Conservation (phyloP, 192 early-diverging fungal species). For the Rhizoclosmatium sp. region DNA sequence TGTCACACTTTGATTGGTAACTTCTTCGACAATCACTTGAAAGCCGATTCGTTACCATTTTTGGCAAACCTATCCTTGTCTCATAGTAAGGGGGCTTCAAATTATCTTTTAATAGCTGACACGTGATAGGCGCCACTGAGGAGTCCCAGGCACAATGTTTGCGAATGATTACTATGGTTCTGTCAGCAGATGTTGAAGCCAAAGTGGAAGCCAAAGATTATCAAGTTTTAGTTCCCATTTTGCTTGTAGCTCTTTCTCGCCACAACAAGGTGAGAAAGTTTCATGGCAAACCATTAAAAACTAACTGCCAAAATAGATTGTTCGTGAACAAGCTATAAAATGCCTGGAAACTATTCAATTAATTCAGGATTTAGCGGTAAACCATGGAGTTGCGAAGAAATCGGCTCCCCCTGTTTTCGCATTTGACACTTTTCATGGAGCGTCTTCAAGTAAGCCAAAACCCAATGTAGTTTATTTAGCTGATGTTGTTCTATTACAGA, state of each 20-base stretch:
- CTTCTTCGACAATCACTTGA: conserved; percentile 10
- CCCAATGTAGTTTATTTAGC: too few relatives aligned
- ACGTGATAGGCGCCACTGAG: background rate
- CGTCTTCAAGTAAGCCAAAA: conserved; percentile 27
- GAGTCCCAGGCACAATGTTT: conserved; percentile 23
- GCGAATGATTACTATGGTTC: conserved; percentile 19
- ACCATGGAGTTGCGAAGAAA: conserved; percentile 26
- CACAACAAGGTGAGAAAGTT: conserved; percentile 34
- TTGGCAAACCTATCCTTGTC: conserved; percentile 13
- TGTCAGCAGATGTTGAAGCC: background rate
- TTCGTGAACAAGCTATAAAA: conserved; percentile 69
- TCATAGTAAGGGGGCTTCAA: background rate
- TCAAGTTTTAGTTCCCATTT: conserved; percentile 64
- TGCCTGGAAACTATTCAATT: conserved; percentile 67
- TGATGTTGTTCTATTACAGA: conserved; percentile 6
- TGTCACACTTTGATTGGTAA: conserved; percentile 2
- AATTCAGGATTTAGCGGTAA: conserved; percentile 26
- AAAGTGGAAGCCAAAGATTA: conserved; percentile 45
- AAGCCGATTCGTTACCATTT: conserved; percentile 15
- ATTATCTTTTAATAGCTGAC: too few relatives aligned
- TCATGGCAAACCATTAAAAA: too few relatives aligned
- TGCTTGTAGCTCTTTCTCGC: conserved; percentile 74
- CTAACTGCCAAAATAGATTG: background rate
- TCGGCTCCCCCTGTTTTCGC: conserved; percentile 56
- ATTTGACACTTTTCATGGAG: conserved; percentile 69